These are phyloP conservation scores for Dimocarpus longan DNA, from an alignment of 345 rosid species.

Conservation along the genomic window DNA sequence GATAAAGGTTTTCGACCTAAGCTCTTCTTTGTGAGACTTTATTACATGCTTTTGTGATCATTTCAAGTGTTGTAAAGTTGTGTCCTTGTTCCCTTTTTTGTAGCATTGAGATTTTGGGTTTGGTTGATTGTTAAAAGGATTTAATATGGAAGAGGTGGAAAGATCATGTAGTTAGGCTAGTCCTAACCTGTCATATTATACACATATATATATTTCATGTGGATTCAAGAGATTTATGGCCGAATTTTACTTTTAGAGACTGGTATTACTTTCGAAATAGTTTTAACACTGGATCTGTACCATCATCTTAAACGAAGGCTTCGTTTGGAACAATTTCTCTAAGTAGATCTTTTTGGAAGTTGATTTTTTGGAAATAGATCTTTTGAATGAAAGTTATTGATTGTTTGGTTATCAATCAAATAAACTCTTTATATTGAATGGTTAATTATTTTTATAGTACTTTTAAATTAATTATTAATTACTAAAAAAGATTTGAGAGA, in stretches of 20 bases:
- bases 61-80: constrained; percentile 32
- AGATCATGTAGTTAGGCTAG: constrained; percentile 29
- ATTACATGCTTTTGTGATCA: constrained; percentile 5
- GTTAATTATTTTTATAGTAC: too few relatives aligned
- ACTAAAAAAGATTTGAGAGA: too few relatives aligned
- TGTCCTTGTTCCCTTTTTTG: constrained; percentile 13
- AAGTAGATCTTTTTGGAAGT: too few relatives aligned
- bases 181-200: constrained; percentile 26
- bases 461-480: too few relatives aligned
- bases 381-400: too few relatives aligned
- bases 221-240: constrained; percentile 22
- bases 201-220: constrained; percentile 15
- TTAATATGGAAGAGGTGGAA: constrained; percentile 24
- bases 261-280: constrained; percentile 3
- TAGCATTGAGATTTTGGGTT: constrained; percentile 30
- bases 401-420: too few relatives aligned
- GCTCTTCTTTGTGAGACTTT: constrained; percentile 4
- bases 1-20: constrained; percentile 20
- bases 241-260: constrained; percentile 17
- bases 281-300: not conserved
- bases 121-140: constrained; percentile 6
- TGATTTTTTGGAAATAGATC: too few relatives aligned
- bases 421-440: too few relatives aligned
- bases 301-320: not conserved
- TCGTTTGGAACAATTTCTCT: too few relatives aligned